Evolutionary conservation across 2,329 filamentous ascomycete genomes (phyloP).

Genomic region (Orbilia quercus): DNA sequence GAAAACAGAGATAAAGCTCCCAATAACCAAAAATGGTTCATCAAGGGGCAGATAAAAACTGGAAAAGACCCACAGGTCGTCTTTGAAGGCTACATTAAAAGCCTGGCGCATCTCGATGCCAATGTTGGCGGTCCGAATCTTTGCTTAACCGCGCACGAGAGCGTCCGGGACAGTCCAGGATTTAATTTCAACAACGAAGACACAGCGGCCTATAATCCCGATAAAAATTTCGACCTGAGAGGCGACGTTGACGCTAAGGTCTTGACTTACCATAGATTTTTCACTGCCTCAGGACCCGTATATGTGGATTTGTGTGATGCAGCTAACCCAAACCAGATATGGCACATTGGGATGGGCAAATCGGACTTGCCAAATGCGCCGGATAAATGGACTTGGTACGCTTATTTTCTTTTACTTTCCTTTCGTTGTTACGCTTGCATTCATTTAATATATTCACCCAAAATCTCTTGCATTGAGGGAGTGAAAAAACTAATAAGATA

Average conservation of each 20-base stretch:
- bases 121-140: neutral
- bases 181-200: neutral
- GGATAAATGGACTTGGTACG: slow-evolving; percentile 35
- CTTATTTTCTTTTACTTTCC: neutral
- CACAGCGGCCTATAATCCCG: neutral
- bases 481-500: neutral
- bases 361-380: slow-evolving; percentile 3
- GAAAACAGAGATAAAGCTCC: neutral
- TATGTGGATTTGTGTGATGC: slow-evolving; percentile 7
- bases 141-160: slow-evolving; percentile 14
- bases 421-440: neutral
- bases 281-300: slow-evolving; percentile 22
- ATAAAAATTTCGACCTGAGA: neutral
- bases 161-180: slow-evolving; percentile 1
- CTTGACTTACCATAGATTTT: slow-evolving; percentile 1
- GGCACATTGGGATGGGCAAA: slow-evolving; percentile 26
- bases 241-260: neutral
- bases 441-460: neutral
- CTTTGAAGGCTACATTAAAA: slow-evolving; percentile 29
- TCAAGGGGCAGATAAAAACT: slow-evolving; percentile 19
- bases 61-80: slow-evolving; percentile 8
- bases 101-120: too few relatives aligned
- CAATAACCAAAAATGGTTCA: slow-evolving; percentile 20
- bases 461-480: neutral
- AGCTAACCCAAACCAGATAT: slow-evolving; percentile 5